phyloP scores from a whole-genome alignment of 228 moss, liverwort and hornwort species.

The Sphagnum magellanicum region DNA sequence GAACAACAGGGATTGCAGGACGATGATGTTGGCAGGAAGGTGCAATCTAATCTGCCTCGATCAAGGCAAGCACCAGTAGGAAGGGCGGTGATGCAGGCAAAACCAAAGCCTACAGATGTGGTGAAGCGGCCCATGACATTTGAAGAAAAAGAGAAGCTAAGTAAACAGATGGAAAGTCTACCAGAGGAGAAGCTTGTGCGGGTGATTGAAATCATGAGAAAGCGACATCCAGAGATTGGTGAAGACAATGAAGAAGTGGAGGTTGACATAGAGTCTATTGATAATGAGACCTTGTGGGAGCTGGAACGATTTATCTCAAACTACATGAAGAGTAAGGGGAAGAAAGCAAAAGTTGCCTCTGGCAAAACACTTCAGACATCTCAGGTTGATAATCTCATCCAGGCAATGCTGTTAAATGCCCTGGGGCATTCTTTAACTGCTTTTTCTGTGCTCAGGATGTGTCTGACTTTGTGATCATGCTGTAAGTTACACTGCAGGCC shows the following conservation, averaged over 20 bases:
- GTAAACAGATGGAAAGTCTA: slow-evolving; percentile 31
- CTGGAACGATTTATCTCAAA: slow-evolving; percentile 45
- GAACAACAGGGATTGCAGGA: slow-evolving; percentile 33
- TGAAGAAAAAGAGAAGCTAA: slow-evolving; percentile 49
- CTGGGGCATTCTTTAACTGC: no score
- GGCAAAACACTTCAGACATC: no score
- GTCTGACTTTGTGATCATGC: no score
- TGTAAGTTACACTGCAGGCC: no score
- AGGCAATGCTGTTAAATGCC: no score
- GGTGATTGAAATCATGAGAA: slow-evolving; percentile 47
- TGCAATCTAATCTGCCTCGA: slow-evolving; percentile 25
- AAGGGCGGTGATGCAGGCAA: slow-evolving; percentile 25
- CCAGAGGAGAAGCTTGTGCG: slow-evolving; percentile 43
- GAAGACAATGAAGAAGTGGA: slow-evolving; percentile 52
- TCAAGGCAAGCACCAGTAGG: slow-evolving; percentile 9
- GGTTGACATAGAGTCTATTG: slow-evolving; percentile 46
- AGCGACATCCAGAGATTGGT: slow-evolving; percentile 38
- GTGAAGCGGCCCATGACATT: slow-evolving; percentile 50
- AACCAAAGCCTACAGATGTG: slow-evolving; percentile 31
- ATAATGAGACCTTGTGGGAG: slow-evolving; percentile 57
- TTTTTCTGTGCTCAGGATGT: no score
- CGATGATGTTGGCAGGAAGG: slow-evolving; percentile 12
- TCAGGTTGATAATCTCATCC: no score
- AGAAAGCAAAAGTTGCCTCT: slow-evolving; percentile 8
- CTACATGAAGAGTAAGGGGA: slow-evolving; percentile 37